A percentile compares a stretch with the other conserved stretches of the same genome.
phyloP scores from a whole-genome alignment of 2,329 filamentous ascomycete genomes.

The Sclerotinia spermophila region DNA sequence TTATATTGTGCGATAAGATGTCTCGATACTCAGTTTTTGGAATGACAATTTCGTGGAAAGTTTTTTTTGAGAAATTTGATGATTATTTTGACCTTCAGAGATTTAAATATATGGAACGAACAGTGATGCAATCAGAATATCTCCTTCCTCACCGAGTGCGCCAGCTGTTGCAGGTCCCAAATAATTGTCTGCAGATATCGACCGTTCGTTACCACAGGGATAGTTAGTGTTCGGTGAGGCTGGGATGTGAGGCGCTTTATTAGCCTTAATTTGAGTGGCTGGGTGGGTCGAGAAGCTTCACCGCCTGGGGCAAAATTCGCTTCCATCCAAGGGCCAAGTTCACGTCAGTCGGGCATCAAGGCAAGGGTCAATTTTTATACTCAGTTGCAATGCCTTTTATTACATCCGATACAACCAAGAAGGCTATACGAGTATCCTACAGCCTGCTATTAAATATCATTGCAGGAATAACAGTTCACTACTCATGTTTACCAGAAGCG shows the following conservation, averaged over 20 bases:
- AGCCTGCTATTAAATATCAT: neutral
- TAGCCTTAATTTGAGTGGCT: neutral
- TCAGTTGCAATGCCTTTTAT: neutral
- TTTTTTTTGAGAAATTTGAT: neutral
- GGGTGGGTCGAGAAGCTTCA: neutral
- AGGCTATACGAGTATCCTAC: neutral
- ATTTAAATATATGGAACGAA: neutral
- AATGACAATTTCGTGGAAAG: neutral
- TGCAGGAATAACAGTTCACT: neutral
- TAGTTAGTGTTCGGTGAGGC: neutral
- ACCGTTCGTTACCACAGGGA: neutral
- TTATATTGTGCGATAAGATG: slow-evolving; percentile 3
- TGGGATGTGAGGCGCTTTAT: neutral
- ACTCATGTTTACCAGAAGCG: too few species aligned
- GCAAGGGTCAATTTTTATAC: neutral
- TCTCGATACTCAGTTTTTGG: neutral
- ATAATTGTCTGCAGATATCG: neutral
- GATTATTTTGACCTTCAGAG: neutral
- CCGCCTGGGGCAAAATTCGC: slow-evolving; percentile 4
- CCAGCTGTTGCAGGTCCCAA: neutral
- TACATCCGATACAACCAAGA: neutral
- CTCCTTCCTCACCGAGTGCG: neutral
- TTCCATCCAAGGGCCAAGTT: neutral
- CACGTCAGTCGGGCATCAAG: neutral
- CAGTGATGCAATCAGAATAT: neutral